Percentiles rank a stretch among this genome's conserved stretches.
Conservation (phyloP, 106 monocot species). For the Dendrobium nobile region DNA sequence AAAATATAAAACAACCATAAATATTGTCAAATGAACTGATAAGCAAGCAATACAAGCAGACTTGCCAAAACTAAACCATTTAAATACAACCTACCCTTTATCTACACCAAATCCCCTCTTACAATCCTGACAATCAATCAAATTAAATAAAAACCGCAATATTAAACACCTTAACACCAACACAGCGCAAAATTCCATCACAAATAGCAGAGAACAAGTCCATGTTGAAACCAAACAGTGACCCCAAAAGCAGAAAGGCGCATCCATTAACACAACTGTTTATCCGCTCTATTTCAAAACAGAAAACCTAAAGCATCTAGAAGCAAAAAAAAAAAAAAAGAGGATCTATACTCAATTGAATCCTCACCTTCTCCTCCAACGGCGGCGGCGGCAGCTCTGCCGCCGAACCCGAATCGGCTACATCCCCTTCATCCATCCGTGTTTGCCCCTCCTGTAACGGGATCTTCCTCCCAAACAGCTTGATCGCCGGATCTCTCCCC, state of each 20-base stretch:
- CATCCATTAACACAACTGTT: neutral
- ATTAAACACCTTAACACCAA: neutral
- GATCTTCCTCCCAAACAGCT: slow-evolving; percentile 9
- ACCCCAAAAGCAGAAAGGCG: neutral
- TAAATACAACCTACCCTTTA: too few species aligned
- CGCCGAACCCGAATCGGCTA: neutral
- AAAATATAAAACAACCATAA: too few species aligned
- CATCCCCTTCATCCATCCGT: neutral
- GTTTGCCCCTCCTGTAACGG: neutral
- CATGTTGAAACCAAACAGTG: neutral
- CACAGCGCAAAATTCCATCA: neutral
- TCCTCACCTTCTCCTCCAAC: slow-evolving; percentile 3
- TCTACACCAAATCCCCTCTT: too few species aligned
- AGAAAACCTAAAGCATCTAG: neutral
- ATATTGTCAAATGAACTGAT: too few species aligned
- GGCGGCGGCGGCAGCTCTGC: neutral
- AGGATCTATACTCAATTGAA: neutral
- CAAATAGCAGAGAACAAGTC: neutral
- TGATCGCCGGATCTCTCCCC: slow-evolving; percentile 9
- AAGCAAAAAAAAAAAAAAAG: neutral
- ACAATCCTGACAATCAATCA: neutral
- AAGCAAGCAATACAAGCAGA: too few species aligned
- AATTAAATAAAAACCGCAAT: neutral
- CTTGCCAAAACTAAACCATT: too few species aligned
- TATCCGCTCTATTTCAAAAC: neutral